Base-by-base conservation (phyloP, 2,329 filamentous ascomycete species). In the Aspergillus novoparasiticus region DNA sequence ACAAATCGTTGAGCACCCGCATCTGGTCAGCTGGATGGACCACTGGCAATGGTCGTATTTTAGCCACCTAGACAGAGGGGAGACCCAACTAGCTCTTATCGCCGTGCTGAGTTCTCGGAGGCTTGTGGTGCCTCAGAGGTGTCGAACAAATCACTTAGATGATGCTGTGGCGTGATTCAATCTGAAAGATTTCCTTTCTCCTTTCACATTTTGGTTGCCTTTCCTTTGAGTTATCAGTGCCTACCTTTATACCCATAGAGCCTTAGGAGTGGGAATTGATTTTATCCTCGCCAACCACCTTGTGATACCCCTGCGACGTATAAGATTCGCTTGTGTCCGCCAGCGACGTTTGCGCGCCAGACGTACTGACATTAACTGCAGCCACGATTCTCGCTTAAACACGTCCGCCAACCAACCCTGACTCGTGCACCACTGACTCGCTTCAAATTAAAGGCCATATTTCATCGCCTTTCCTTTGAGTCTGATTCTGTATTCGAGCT, bases 11-110 rank as follows among this genome's bases (percentile, higher is more conserved):
- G 21, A 57, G 34, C 32, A 54, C 43, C 39, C 51, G 41, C n/a
- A 43, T 54, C 34, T 53, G 51, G 41, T 30, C 59, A 39, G 43
- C 32, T 57, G 45, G 45, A 32, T 57, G 45, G 45, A 58, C 54
- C 59, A 50, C 36, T 53, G 54, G 50, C 11, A 30, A 50, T 59
- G 45, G 46, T 23, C 43, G 59, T 50, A 36, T 55, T 53, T 45
- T 51, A 32, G 30, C 57, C 57, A 53, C 46, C n/a, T 26, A 46
- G 34, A 39, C 46, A 28, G 32, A 50, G 21, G 23, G 19, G 30
- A 32, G 32, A 36, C 51, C 30, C 30, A 54, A 54, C 51, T 54
- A 32, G 28, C 28, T 36, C 51, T 26, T 23, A 36, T 34, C 26
- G 6, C 30, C 19, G 30, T 54, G n/a, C 30, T 21, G 19, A 34